Percentiles rank a stretch among this genome's conserved stretches.
Evolutionary conservation across 306 rosid species (phyloP).

Genomic region (Gillenia trifoliata): DNA sequence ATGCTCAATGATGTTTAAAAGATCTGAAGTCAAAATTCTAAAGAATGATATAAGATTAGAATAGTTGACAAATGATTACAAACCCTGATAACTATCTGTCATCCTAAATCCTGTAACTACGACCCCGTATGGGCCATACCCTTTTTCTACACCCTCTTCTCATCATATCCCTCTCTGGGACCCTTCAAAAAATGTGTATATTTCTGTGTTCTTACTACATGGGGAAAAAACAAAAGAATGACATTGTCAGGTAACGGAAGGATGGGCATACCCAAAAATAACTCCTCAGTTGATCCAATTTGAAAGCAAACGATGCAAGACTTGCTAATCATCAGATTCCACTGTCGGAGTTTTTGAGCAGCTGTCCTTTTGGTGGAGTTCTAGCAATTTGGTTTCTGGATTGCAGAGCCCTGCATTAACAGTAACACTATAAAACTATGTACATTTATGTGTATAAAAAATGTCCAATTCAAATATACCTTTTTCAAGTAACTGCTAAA

Average conservation of each 20-base stretch:
- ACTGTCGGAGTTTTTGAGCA: slow-evolving; percentile 68
- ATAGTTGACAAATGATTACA: slow-evolving; percentile 12
- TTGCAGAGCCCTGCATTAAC: slow-evolving; percentile 72
- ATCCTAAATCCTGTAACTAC: slow-evolving; percentile 17
- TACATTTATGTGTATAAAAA: neutral
- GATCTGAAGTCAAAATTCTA: neutral
- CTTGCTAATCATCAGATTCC: slow-evolving; percentile 45
- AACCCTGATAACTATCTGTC: slow-evolving; percentile 15
- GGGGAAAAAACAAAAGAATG: neutral
- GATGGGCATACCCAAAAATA: slow-evolving; percentile 18
- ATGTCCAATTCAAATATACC: neutral
- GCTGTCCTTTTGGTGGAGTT: slow-evolving; percentile 74
- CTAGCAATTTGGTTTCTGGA: slow-evolving; percentile 76
- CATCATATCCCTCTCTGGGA: neutral
- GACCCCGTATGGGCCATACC: neutral
- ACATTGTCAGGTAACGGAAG: neutral
- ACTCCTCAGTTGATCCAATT: slow-evolving; percentile 12
- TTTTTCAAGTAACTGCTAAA: neutral
- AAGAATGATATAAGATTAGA: slow-evolving; percentile 16
- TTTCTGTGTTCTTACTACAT: neutral
- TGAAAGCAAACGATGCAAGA: neutral
- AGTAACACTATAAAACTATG: slow-evolving; percentile 7
- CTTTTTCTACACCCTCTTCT: neutral
- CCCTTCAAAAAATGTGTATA: neutral
- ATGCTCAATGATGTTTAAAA: neutral